Conservation (phyloP, 495 filamentous ascomycete genomes). For the Annulohypoxylon nitens region DNA sequence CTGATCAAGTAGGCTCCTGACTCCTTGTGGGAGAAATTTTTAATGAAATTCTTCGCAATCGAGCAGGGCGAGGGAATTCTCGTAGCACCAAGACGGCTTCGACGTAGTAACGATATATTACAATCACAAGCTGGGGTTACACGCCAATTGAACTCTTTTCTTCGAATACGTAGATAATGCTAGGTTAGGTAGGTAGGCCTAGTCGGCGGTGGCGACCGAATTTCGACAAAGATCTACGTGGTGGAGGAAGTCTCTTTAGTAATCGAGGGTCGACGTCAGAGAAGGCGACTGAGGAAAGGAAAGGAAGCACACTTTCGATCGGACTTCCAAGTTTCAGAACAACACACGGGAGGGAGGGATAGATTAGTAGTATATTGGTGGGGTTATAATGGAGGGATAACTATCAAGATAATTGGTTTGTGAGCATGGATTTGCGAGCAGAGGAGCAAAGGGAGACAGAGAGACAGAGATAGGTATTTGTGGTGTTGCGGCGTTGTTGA, state of each 20-base stretch:
- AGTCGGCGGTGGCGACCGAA: conserved; percentile 38
- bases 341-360: conserved; percentile 20
- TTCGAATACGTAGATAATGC: conserved; percentile 16
- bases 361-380: conserved; percentile 23
- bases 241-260: conserved; percentile 30
- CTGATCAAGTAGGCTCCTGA: conserved; percentile 8
- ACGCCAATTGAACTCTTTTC: conserved; percentile 23
- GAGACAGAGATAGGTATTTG: neutral
- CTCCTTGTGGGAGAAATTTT: conserved; percentile 15
- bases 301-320: conserved; percentile 31
- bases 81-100: conserved; percentile 31
- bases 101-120: conserved; percentile 39
- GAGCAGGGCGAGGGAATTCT: conserved; percentile 32
- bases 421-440: neutral
- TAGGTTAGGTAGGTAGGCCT: conserved; percentile 24
- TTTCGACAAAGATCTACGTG: conserved; percentile 34
- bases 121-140: conserved; percentile 30
- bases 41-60: conserved; percentile 16
- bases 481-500: neutral
- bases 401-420: conserved; percentile 18
- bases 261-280: conserved; percentile 33
- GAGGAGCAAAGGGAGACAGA: conserved; percentile 12
- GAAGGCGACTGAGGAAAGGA: conserved; percentile 18
- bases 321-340: conserved; percentile 29
- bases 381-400: conserved; percentile 8